Evolutionary conservation across 2,329 filamentous ascomycete genomes (phyloP), one percentile per base, ranked within the genome.

Genomic region (Pleoardoris graminearum): DNA sequence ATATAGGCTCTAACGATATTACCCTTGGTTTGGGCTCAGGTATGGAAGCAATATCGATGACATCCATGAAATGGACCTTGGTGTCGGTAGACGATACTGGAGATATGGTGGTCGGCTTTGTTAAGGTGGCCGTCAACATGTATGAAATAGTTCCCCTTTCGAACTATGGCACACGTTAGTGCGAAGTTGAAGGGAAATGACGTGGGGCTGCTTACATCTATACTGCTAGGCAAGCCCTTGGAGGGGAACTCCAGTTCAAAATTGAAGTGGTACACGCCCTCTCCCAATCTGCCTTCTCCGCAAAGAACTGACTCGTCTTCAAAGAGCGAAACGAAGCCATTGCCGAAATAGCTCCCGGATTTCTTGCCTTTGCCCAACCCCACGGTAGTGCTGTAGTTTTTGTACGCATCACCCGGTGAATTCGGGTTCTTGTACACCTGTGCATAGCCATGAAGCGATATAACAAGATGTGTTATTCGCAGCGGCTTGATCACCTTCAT

Each of bases 131-230:
- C 5, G 90, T 93, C 63, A 97, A 83, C 77, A 93, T 85, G 75
- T 97, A 99, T 17, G 89, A 88, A 64, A 99, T 90, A 1, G 90
- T 92, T 30, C 94, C 94, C 68, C 93, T 86, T 75, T 97, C 94
- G 73, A 99, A 99, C 91, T 97, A 73, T 46, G 25, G n/a, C 21
- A 37, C 22, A 38, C 49, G 55, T 71, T 52, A 69, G 59, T 52
- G 35, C 37, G 27, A 53, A 51, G 37, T 29, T 21, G 45, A 41
- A 47, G 35, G 59, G 53, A 33, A 43, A 17, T 37, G 38, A 32
- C 42, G 35, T 49, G 43, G n/a, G 33, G 53, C 49, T 51, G 60
- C 89, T 69, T 82, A 97, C 93, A 76, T 96, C 92, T 68, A 99
- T 93, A 72, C 93, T 97, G 74, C 90, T 96, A n/a, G 90, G 90